Percentiles rank a stretch among this genome's conserved stretches.
Evolutionary conservation across 768 basidiomycete species (phyloP).

Genomic region (Suillus subaureus): DNA sequence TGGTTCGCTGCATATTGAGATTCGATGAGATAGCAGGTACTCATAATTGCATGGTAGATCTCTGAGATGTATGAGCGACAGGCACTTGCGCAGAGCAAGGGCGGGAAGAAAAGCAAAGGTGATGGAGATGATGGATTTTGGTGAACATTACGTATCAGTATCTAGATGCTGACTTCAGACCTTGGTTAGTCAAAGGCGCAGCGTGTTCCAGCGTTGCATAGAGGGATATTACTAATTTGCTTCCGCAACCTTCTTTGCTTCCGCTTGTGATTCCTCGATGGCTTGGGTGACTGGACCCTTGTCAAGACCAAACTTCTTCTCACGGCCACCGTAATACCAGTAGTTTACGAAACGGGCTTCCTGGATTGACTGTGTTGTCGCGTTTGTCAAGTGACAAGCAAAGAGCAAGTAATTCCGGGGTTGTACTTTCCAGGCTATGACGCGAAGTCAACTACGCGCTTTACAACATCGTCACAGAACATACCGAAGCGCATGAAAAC

Average conservation of each 20-base stretch:
- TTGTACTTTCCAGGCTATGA: constrained; percentile 87
- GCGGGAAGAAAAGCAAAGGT: constrained; percentile 65
- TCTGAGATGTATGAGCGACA: constrained; percentile 95
- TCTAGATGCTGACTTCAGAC: constrained; percentile 19
- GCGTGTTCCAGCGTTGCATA: neutral
- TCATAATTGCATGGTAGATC: constrained; percentile 48
- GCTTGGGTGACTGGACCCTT: constrained; percentile 51
- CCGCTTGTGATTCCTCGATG: constrained; percentile 45
- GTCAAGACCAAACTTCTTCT: constrained; percentile 57
- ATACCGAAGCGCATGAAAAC: constrained; percentile 97
- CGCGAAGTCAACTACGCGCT: constrained; percentile 12
- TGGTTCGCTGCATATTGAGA: constrained; percentile 1
- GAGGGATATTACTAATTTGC: constrained; percentile 18
- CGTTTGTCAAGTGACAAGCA: constrained; percentile 92
- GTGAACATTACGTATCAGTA: constrained; percentile 40
- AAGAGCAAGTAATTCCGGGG: constrained; percentile 96
- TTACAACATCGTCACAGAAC: constrained; percentile 22
- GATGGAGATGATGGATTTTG: constrained; percentile 78
- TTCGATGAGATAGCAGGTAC: neutral
- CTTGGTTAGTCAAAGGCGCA: neutral
- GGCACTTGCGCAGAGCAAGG: constrained; percentile 74
- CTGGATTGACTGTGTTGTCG: constrained; percentile 82
- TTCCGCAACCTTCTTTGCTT: constrained; percentile 41
- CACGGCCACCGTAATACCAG: constrained; percentile 88
- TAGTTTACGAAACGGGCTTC: constrained; percentile 86